A percentile compares a stretch with the other conserved stretches of the same genome.
Conservation (phyloP, 352 stramenopile genomes). For the Elongisporangium anandrum region DNA sequence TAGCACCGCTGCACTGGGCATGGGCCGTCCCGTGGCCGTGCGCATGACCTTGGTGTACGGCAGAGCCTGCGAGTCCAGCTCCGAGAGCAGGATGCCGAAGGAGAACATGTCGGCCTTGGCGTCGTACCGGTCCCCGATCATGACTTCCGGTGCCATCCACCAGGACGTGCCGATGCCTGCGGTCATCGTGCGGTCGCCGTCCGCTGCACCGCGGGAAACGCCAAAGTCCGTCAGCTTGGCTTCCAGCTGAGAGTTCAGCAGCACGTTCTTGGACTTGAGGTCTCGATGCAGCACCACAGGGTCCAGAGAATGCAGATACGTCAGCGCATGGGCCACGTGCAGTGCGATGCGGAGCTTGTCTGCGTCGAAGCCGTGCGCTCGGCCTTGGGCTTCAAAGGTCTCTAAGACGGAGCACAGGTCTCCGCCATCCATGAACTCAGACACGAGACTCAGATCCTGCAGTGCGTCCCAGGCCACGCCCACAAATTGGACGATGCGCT, state of each 20-base stretch:
- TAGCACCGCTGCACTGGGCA: constrained; percentile 20
- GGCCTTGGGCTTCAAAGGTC: constrained; percentile 10
- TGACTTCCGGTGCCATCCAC: constrained; percentile 33
- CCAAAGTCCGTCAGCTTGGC: constrained; percentile 44
- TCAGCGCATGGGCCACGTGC: constrained; percentile 35
- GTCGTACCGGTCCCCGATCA: constrained; percentile 41
- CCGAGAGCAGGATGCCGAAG: constrained; percentile 30
- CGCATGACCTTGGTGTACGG: constrained; percentile 11
- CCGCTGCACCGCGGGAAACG: constrained; percentile 30
- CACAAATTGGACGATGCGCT: constrained; percentile 45
- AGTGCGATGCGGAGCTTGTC: constrained; percentile 35
- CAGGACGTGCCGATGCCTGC: constrained; percentile 34
- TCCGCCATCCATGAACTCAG: constrained; percentile 53
- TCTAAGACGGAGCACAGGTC: constrained; percentile 38
- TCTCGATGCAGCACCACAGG: constrained; percentile 40
- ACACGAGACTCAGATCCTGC: constrained; percentile 38
- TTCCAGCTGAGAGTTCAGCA: constrained; percentile 22
- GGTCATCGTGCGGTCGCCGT: constrained; percentile 37
- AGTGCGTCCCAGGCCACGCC: constrained; percentile 52
- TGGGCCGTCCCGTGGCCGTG: neutral
- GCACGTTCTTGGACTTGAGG: constrained; percentile 60
- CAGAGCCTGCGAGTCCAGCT: constrained; percentile 24
- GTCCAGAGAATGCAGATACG: constrained; percentile 41
- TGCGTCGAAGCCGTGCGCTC: constrained; percentile 17
- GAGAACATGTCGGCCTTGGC: constrained; percentile 43